Percentiles rank a stretch among this genome's conserved stretches.
Conservation (phyloP, 768 basidiomycete genomes). For the Cystofilobasidium capitatum region DNA sequence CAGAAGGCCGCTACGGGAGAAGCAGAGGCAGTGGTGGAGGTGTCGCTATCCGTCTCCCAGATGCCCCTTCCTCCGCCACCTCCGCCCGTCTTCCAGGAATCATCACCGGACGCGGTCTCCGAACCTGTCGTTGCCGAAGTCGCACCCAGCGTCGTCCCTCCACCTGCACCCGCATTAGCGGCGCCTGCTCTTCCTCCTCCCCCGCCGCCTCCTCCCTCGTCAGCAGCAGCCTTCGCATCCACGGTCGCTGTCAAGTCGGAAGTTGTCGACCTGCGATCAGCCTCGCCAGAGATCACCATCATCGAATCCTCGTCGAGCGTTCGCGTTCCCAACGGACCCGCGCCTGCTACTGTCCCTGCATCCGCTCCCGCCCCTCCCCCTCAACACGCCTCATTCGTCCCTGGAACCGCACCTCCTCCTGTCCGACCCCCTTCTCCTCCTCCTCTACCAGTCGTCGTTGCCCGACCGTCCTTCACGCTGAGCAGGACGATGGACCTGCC, state of each 20-base stretch:
- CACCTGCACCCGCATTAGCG: neutral
- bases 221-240: neutral
- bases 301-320: neutral
- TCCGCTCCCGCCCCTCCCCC: neutral
- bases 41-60: neutral
- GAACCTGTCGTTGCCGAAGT: neutral
- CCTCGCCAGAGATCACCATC: constrained; percentile 3
- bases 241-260: neutral
- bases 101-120: too few species aligned
- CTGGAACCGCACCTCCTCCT: neutral
- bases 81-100: too few species aligned
- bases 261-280: neutral
- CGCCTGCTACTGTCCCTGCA: neutral
- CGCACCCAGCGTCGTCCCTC: neutral
- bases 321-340: neutral
- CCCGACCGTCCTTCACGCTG: neutral
- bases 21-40: neutral
- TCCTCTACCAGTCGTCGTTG: neutral
- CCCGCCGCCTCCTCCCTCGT: too few species aligned
- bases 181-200: neutral
- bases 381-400: neutral
- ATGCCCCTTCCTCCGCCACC: neutral
- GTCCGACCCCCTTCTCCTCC: neutral
- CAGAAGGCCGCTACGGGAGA: too few species aligned
- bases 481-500: neutral